Evolutionary conservation across 768 basidiomycete species (phyloP).

Genomic region (Filobasidium floriforme): DNA sequence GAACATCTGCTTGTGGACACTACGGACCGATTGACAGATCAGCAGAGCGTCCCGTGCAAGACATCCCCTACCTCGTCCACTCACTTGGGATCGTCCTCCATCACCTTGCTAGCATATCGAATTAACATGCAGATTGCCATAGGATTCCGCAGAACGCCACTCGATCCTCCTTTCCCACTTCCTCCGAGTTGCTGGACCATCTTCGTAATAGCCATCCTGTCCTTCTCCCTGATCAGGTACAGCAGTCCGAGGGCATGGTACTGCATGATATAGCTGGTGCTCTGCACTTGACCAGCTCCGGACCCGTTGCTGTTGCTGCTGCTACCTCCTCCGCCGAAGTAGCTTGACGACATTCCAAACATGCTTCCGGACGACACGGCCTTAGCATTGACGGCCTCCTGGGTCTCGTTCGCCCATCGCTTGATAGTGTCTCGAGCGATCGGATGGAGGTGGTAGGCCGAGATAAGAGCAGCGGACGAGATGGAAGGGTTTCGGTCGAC

Average conservation of each 20-base stretch:
- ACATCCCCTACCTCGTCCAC: constrained; percentile 38
- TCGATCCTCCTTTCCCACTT: constrained; percentile 59
- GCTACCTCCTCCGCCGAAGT: constrained; percentile 48
- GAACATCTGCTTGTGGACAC: constrained; percentile 82
- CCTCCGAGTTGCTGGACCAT: constrained; percentile 86
- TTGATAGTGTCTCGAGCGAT: constrained; percentile 90
- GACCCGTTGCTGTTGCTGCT: constrained; percentile 53
- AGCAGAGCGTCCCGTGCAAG: constrained; percentile 3
- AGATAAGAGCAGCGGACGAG: constrained; percentile 90
- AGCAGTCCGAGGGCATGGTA: constrained; percentile 92
- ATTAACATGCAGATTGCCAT: constrained; percentile 99
- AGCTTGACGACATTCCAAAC: constrained; percentile 47
- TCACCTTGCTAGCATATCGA: constrained; percentile 94
- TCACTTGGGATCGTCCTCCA: constrained; percentile 97
- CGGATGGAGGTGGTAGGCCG: constrained; percentile 92
- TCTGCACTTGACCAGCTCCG: constrained; percentile 69
- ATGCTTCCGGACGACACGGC: constrained; percentile 54
- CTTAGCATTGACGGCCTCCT: constrained; percentile 90
- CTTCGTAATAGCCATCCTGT: constrained; percentile 97
- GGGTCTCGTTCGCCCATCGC: constrained; percentile 98
- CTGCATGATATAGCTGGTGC: constrained; percentile 87
- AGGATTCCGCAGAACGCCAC: constrained; percentile 80
- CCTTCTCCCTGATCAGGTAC: constrained; percentile 91
- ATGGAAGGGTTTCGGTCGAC: constrained; percentile 94
- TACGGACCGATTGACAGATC: constrained; percentile 41